Base-by-base conservation (phyloP, 2,329 filamentous ascomycete genomes). In the Blastomyces emzantsi region DNA sequence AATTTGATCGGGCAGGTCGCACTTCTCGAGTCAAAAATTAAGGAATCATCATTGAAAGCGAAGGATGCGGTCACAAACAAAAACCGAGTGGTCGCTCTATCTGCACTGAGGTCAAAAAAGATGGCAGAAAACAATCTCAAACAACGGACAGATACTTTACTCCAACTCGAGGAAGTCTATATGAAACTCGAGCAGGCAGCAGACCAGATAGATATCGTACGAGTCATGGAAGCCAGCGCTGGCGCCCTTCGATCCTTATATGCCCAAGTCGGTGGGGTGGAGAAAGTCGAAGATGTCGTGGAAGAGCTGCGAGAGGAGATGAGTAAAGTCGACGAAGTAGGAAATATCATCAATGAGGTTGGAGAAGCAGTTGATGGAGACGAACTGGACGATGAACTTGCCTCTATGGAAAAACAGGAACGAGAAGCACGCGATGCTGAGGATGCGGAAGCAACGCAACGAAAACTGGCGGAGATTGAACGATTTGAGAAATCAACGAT, bases 371-470 rank as follows among this genome's bases (percentile, higher is more conserved):
- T 96, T 41, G 90, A 96, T 73, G 92, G 96, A 71, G 82, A 72
- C 25, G 92, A 95, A 73, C 85, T 97, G 63, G 92, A 97, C 69
- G 89, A 93, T 65, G 93, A 97, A 78, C 82, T 97, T 57, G 88
- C 89, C 68, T 87, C 82, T 3, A 79, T 99, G 78, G 87, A 92
- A 76, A 79, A 79, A 70, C 82, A 83, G 71, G 81, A 85, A 64
- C 73, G 70, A 65, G 73, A 80, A 70, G 79, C 78, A 59, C 73
- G 70, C 62, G 78, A 81, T 66, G 75, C 80, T 67, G 75, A 82
- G 65, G 79, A 81, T 51, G 82, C 82, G 63, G 73, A 76, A 61
- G 78, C 80, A 69, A 81, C 79, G 58, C 74, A 76, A 66, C 74
- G 71, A 64, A 77, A 74, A 66, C 74, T 89, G 41, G 82, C 83